Conservation (phyloP, 768 basidiomycete species). For the Tulasnella sp. region DNA sequence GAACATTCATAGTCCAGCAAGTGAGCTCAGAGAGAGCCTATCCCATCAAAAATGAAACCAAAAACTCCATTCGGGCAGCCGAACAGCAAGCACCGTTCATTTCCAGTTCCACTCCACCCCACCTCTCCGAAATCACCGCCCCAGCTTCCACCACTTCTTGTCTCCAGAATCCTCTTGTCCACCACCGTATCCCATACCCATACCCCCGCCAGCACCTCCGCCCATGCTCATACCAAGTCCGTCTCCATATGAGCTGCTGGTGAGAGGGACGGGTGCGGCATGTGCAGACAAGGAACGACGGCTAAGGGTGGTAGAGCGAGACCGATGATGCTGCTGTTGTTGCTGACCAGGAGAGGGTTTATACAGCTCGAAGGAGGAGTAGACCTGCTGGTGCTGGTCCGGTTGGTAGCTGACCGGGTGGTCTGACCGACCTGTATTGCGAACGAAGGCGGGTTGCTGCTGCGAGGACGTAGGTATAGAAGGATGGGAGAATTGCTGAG, state of each 20-base stretch:
- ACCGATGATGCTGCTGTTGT: not conserved
- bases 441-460: slow-evolving; percentile 8
- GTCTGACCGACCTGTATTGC: not conserved
- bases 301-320: not conserved
- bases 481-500: slow-evolving; percentile 3
- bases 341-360: not conserved
- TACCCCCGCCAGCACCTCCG: slow-evolving; percentile 2
- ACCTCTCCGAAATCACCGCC: not conserved
- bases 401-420: slow-evolving; percentile 5
- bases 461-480: not conserved
- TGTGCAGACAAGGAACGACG: slow-evolving; percentile 1
- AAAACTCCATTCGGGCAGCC: no score
- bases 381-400: slow-evolving; percentile 3
- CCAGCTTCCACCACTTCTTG: slow-evolving; percentile 13
- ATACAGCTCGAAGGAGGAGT: slow-evolving; percentile 14
- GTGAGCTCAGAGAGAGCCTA: not conserved
- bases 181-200: slow-evolving; percentile 8
- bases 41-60: not conserved
- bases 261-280: not conserved
- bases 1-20: not conserved
- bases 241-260: slow-evolving; percentile 9
- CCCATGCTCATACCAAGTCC: slow-evolving; percentile 13
- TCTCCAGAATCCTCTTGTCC: not conserved
- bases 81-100: no score
- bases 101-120: no score